These are phyloP conservation scores for Daedaleopsis sinensis DNA, from an alignment of 768 basidiomycete species.

Conservation along the genomic window DNA sequence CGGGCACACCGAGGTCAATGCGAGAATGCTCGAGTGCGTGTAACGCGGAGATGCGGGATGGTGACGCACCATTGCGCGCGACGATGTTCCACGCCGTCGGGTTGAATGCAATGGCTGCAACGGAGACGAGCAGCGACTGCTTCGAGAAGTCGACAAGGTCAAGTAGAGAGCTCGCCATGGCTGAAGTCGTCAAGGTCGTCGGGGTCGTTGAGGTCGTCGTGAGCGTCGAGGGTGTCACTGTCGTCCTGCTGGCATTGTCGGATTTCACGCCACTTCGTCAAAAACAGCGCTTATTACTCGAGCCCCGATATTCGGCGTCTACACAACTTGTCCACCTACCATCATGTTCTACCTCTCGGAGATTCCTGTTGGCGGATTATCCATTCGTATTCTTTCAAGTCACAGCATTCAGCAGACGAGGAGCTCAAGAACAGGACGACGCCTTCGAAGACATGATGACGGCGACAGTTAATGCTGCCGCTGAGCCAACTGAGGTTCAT, in stretches of 20 bases:
- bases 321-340: too few species aligned
- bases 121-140: conserved; percentile 62
- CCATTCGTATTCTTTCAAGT: too few species aligned
- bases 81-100: conserved; percentile 96
- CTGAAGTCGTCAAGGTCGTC: conserved; percentile 1
- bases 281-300: background rate
- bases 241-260: background rate
- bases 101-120: conserved; percentile 84
- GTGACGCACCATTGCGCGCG: conserved; percentile 79
- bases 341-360: background rate
- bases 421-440: too few species aligned
- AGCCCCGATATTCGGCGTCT: background rate
- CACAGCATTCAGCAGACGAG: too few species aligned
- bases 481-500: background rate
- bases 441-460: background rate
- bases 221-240: background rate
- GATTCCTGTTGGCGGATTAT: too few species aligned
- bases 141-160: conserved; percentile 61
- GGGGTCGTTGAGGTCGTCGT: conserved; percentile 4
- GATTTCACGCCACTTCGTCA: background rate
- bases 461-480: background rate
- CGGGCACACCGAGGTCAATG: too few species aligned
- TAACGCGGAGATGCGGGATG: background rate
- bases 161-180: conserved; percentile 30
- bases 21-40: background rate